Base-by-base conservation (phyloP, 176 grass and related monocot species). In the Rhynchospora tenuis region DNA sequence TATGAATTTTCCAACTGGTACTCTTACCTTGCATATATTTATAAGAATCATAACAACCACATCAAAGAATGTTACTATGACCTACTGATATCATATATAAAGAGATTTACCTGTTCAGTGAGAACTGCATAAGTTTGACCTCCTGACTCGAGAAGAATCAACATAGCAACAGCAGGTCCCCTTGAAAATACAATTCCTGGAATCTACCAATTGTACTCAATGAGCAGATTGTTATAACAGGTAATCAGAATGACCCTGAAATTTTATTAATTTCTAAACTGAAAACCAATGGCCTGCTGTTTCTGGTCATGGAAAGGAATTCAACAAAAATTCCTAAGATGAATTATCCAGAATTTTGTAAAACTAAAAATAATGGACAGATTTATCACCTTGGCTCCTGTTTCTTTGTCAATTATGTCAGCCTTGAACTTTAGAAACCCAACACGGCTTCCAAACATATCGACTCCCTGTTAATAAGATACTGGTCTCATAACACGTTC, bases 151-250 rank as follows among this genome's bases (percentile, higher is more conserved):
- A 98, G 83, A 48, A 98, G 92, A 71, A 98, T 93, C 84, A 98
- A 84, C 5, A 98, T 90, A 51, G 92, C 91, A 95, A 98, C 95
- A 65, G 91, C 86, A 7, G 89, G 89, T 3, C 92, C 95, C 85
- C 95, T 93, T 83, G 95, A 85, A 76, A 98, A 98, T 60, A 98
- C 95, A 79, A 98, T 98, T 66, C 92, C 95, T 91, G 92, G 95
- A 93, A 98, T 86, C 92, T 98, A 91, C 62, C 59, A 68, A 82
- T 33, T 28, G 15, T 54, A 61, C 6, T 9, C 84, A 67, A 22
- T 52, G 5, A 81, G 43, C 51, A 88, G 17, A 51, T 13, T 14
- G 43, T 52, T 58, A 50, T 52, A 29, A 65, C 11, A 80, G 81
- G 79, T 46, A 79, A 46, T 51, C 15, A 84, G 11, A 9, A 26